Percentiles rank a stretch among this genome's conserved stretches.
Conservation (phyloP, 768 basidiomycete genomes). For the Pulveroboletus sp. region DNA sequence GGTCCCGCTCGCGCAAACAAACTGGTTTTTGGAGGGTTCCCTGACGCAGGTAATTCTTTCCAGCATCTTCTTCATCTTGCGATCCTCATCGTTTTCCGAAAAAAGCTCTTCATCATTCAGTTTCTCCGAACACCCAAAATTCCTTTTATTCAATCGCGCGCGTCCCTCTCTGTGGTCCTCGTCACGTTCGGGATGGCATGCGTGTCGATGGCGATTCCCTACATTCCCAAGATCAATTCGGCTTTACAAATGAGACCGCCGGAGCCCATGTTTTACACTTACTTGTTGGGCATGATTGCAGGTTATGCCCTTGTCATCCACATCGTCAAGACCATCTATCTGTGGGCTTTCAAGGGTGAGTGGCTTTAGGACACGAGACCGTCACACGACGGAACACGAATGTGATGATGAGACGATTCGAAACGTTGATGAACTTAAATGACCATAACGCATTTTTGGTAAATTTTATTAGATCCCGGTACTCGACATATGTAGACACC, state of each 20-base stretch:
- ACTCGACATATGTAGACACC: neutral
- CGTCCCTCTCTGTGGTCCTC: constrained; percentile 23
- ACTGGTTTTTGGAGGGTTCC: constrained; percentile 37
- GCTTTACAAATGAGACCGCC: constrained; percentile 28
- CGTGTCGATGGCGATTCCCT: constrained; percentile 32
- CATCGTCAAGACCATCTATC: constrained; percentile 25
- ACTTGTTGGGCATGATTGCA: constrained; percentile 19
- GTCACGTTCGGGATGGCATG: constrained; percentile 33
- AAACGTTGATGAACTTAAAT: neutral
- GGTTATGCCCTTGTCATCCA: constrained; percentile 27
- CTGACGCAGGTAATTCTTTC: constrained; percentile 31
- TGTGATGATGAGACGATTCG: neutral
- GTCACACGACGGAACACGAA: neutral
- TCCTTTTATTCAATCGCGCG: constrained; percentile 32
- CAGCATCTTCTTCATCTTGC: too few species aligned
- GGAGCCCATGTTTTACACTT: constrained; percentile 27
- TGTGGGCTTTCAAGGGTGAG: constrained; percentile 28
- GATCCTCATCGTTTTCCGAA: neutral
- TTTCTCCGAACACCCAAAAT: constrained; percentile 31
- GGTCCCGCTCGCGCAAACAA: constrained; percentile 33
- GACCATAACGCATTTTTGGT: too few species aligned
- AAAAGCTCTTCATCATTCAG: constrained; percentile 33
- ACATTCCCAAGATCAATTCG: constrained; percentile 30
- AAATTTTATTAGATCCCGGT: neutral
- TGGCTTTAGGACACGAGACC: constrained; percentile 23